Evolutionary conservation across 169 alveolate species (phyloP).

Genomic region (Babesia caballi): DNA sequence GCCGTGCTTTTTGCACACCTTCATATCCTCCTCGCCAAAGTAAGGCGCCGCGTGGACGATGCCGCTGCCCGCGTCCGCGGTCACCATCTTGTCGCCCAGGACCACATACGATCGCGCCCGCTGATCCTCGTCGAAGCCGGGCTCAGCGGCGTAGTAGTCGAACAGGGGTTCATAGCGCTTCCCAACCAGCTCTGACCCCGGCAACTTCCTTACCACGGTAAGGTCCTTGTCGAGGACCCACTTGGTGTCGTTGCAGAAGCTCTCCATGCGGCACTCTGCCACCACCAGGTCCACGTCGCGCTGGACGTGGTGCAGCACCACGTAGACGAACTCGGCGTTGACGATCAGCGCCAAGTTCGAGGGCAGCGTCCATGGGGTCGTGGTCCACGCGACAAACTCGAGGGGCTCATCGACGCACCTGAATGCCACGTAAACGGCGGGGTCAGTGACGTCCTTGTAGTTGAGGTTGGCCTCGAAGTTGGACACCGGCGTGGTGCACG

Average conservation of each 20-base stretch:
- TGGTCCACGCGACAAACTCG: conserved; percentile 96
- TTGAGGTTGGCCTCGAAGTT: conserved; percentile 96
- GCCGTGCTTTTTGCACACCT: conserved; percentile 73
- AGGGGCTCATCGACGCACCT: conserved; percentile 62
- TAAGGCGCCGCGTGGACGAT: conserved; percentile 97
- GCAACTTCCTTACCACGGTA: conserved; percentile 73
- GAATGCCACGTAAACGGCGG: conserved; percentile 93
- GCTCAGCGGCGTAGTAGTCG: conserved; percentile 41
- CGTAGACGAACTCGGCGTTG: conserved; percentile 89
- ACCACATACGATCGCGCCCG: conserved; percentile 70
- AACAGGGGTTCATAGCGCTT: conserved; percentile 90
- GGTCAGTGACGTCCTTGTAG: conserved; percentile 95
- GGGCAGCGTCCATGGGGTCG: conserved; percentile 99
- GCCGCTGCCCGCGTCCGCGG: conserved; percentile 93
- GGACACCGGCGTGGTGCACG: conserved; percentile 95
- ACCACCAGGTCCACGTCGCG: conserved; percentile 76
- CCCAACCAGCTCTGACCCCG: conserved; percentile 86
- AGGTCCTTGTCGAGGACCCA: conserved; percentile 59
- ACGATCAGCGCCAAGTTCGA: conserved; percentile 94
- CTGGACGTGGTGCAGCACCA: conserved; percentile 77
- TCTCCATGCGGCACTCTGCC: conserved; percentile 85
- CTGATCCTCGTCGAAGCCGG: conserved; percentile 75
- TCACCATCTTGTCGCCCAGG: conserved; percentile 89
- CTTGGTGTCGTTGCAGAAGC: conserved; percentile 71
- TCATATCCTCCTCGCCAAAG: conserved; percentile 95